phyloP scores from a whole-genome alignment of 371 early-diverging fungal species.

The Zychaea mexicana region DNA sequence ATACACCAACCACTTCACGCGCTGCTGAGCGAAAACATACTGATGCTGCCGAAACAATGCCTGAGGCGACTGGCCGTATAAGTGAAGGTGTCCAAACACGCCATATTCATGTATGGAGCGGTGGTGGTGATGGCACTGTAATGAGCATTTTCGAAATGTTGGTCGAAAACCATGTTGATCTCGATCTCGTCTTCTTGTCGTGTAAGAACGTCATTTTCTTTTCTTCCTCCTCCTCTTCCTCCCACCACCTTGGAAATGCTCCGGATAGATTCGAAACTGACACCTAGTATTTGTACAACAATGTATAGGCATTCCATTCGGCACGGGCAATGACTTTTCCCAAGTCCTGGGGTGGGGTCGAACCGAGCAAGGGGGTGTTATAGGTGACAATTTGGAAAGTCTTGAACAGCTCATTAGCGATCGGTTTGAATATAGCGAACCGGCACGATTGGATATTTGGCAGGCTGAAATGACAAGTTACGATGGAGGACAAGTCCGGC shows the following conservation, averaged over 20 bases:
- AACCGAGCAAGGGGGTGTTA: constrained; percentile 46
- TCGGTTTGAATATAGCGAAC: constrained; percentile 55
- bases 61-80: background rate
- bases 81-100: constrained; percentile 13
- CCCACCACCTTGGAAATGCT: too few relatives aligned
- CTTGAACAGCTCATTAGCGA: constrained; percentile 49
- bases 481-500: constrained; percentile 49
- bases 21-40: background rate
- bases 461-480: constrained; percentile 52
- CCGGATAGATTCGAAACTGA: too few relatives aligned
- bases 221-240: too few relatives aligned
- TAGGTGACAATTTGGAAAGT: constrained; percentile 43
- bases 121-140: constrained; percentile 71
- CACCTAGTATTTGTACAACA: too few relatives aligned
- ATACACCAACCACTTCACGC: background rate
- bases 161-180: constrained; percentile 48
- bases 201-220: too few relatives aligned
- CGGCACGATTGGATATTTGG: constrained; percentile 65
- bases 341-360: constrained; percentile 72
- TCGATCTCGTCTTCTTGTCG: constrained; percentile 59
- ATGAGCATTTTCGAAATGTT: constrained; percentile 61
- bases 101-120: constrained; percentile 67
- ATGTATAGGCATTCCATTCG: constrained; percentile 66
- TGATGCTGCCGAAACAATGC: background rate
- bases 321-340: constrained; percentile 69